Base-by-base conservation (phyloP, 1,139 yeast genomes). In the Kurtzmaniella quercitrusa region DNA sequence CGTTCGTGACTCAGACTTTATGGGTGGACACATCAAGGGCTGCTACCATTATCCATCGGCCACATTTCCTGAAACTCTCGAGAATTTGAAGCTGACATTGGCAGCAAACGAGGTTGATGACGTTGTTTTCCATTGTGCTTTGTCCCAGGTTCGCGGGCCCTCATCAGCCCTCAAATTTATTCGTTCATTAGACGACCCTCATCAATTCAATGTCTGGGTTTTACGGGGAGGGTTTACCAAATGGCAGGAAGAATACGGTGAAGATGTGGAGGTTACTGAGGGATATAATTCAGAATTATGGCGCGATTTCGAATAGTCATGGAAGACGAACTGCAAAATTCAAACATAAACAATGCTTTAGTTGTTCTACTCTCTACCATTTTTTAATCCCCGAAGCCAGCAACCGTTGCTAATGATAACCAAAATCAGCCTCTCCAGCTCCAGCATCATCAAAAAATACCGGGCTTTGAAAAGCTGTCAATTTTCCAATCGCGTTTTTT, bases 71-170 rank as follows among this genome's bases (percentile, higher is more conserved):
- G 57, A 62, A 12, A 61, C 62, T 2, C 57, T 80, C 36, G 70
- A 75, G 2, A 68, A 73, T 18, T 66, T 85, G 17, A 62, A 71
- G 25, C 51, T 63, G 14, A 52, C 63, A 18, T 56, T 80, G 12
- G 45, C 53, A 19, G 60, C 61, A 3, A 57, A 63, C 9, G 58
- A 62, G 6, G 61, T 68, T 11, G 68, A 74, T 43, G 78, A 78
- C 46, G 82, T 90, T 0, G 85, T 93, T 1, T 91, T 93, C 66
- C 96, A 91, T 60, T 93, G 98, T 63, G 91, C 90, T 34, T 71
- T 87, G 38, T 84, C 94, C 2, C 97, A 91, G 62, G 94, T 83
- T 47, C 70, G 98, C 40, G 98, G 98, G 0, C 98, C 98, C 0
- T 70, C 87, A 8, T 77, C 95, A 2, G 90, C 97, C 0, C 68